Evolutionary conservation across 2,329 filamentous ascomycete species (phyloP).

Genomic region (Colletotrichum paranaense): DNA sequence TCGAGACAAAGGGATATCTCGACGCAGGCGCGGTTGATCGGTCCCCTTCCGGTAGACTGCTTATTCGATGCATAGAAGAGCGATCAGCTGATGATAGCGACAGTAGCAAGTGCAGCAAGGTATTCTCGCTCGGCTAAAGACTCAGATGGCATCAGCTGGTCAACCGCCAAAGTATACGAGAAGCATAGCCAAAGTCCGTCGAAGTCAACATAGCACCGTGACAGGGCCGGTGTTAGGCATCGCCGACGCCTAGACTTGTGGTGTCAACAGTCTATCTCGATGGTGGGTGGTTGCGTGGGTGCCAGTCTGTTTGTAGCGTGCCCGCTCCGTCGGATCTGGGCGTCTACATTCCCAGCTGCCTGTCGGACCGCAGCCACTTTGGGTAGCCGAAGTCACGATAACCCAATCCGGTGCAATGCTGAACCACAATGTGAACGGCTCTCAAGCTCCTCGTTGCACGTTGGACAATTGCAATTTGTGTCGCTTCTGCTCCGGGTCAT

Average conservation of each 20-base stretch:
- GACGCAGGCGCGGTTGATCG: neutral
- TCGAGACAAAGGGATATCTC: slow-evolving; percentile 18
- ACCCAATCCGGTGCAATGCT: neutral
- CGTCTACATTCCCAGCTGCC: neutral
- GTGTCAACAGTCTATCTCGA: neutral
- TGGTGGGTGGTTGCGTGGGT: neutral
- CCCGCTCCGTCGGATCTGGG: neutral
- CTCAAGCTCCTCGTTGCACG: neutral
- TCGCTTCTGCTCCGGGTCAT: neutral
- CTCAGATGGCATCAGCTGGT: neutral
- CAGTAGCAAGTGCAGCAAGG: neutral
- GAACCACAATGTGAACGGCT: neutral
- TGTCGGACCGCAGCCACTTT: neutral
- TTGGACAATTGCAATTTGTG: neutral
- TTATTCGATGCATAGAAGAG: neutral
- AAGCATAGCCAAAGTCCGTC: neutral
- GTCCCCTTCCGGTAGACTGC: neutral
- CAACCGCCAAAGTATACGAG: neutral
- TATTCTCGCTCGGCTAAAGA: neutral
- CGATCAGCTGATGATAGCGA: neutral
- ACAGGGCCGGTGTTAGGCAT: neutral
- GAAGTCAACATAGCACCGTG: neutral
- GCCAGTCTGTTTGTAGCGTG: neutral
- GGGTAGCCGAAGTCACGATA: neutral
- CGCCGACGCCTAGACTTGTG: neutral